Evolutionary conservation across 352 stramenopile species (phyloP), one percentile per base, ranked within the genome.

Genomic region (Phytophthora boehmeriae): DNA sequence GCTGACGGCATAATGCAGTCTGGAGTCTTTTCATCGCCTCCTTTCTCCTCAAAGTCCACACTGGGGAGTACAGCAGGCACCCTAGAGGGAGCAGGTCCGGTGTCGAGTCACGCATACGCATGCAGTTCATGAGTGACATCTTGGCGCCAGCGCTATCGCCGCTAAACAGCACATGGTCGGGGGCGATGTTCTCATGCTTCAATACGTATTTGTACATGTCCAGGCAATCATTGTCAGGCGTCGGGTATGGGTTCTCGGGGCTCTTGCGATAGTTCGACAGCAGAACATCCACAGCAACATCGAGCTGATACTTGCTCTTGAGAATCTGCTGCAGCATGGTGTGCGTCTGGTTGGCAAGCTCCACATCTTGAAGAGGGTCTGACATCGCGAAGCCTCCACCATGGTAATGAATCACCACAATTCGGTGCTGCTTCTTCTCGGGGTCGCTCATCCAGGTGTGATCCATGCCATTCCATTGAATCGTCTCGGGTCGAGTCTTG

Each of bases 221-320:
- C 9, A 73, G 30, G 5, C 59, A 55, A 50, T 83, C 75, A 30
- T 83, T 51, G 10, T 66, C 42, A 16, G 71, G 71, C 13, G 53
- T 39, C 10, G 75, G 75, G 56, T 60, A 83, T 27, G 54, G 43
- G 44, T 66, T 48, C 27, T 76, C 59, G 2, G 71, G 68, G 19
- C 59, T 60, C 62, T 83, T 83, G 50, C 68, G 75, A 62, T 80
- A 83, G 59, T 80, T 83, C 17, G 67, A 64, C 6, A 83, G 54
- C 27, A 80, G 64, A n/a, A 71, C 66, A 28, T 80, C 60, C 13
- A 80, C 66, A 1, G 38, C n/a, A 8, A 65, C 54, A 43, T 42
- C 30, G 46, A 59, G 20, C 39, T 30, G 32, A 35, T 55, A 50
- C 35, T 41, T 36, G 27, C 51, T 28, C 20, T n/a, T 17, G 41